Base-by-base conservation (phyloP, 2,329 filamentous ascomycete genomes). In the Exophiala sp. region DNA sequence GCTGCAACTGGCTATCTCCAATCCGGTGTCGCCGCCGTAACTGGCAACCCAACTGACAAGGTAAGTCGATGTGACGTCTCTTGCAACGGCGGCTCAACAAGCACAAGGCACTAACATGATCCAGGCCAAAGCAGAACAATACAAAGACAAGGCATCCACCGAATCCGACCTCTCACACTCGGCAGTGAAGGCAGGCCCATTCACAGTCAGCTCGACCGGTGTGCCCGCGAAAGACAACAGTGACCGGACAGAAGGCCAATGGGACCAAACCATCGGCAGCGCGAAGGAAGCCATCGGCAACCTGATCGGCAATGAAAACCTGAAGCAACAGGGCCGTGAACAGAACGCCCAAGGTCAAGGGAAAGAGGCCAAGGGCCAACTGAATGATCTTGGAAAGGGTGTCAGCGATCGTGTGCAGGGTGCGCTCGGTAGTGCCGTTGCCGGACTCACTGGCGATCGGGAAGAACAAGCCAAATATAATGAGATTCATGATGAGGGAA, bases 241-340 rank as follows among this genome's bases (percentile, higher is more conserved):
- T 9, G 75, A 91, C 66, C 86, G 89, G 58, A 72, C 76, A 18
- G 66, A 79, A 14, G 90, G 91, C 37, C 76, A 77, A 14, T 94
- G 56, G 82, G 88, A 95, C 73, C 90, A 96, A 72, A 95, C 88
- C 3, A 64, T 90, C n/a, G 91, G 90, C 45, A 80, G 85, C 1
- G 83, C 83, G 37, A 96, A 96, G 74, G 88, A 96, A 66, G 74
- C 82, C 3, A 57, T 93, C 1, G 91, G 91, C 50, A 82, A 83
- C 14, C 61, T 91, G 3, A 59, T 91, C 21, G 91, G 90, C 53
- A 82, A 80, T 57, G 84, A 93, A 70, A 76, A 74, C 27, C 69
- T 96, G 46, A 91, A 90, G 73, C 75, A 80, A 41, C 65, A 82
- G 19, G 91, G 91, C 3, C 80, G 80, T 24, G 70, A 84, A 62